Conservation (phyloP, 2,329 filamentous ascomycete species). For the Orbilia javanica region DNA sequence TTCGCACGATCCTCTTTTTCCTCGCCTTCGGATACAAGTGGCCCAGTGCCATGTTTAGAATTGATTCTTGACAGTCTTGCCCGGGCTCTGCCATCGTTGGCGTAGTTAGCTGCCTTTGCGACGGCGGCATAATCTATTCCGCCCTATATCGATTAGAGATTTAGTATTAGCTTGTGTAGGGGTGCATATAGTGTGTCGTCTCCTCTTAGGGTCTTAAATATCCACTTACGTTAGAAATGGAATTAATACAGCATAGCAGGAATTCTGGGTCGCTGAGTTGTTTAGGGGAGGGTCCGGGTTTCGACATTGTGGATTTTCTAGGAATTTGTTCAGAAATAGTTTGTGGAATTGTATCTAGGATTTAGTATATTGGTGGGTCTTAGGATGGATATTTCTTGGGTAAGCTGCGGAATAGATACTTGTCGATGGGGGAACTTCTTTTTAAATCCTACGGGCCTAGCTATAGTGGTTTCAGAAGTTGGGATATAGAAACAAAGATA, state of each 20-base stretch:
- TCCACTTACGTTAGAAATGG: slow-evolving; percentile 6
- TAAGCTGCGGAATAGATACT: no score
- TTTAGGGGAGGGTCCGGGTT: neutral
- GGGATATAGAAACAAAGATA: neutral
- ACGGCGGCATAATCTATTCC: slow-evolving; percentile 31
- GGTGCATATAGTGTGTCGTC: neutral
- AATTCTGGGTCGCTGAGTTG: slow-evolving; percentile 29
- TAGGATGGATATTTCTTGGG: neutral
- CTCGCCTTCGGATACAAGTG: neutral
- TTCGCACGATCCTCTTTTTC: neutral
- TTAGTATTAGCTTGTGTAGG: neutral
- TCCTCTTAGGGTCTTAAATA: neutral
- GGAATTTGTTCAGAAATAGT: neutral
- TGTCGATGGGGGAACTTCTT: neutral
- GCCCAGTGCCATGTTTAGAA: neutral
- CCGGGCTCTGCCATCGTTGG: slow-evolving; percentile 10
- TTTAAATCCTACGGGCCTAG: no score
- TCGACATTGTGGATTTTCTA: slow-evolving; percentile 2
- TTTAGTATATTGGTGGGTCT: no score
- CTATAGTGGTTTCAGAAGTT: neutral
- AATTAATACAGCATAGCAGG: slow-evolving; percentile 31
- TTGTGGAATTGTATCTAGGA: neutral
- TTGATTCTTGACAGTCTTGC: slow-evolving; percentile 29
- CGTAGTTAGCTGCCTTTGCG: slow-evolving; percentile 34
- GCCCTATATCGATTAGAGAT: neutral